A percentile compares a stretch with the other conserved stretches of the same genome.
phyloP scores from a whole-genome alignment of 495 filamentous ascomycete genomes.

The Aspergillus biplanus region DNA sequence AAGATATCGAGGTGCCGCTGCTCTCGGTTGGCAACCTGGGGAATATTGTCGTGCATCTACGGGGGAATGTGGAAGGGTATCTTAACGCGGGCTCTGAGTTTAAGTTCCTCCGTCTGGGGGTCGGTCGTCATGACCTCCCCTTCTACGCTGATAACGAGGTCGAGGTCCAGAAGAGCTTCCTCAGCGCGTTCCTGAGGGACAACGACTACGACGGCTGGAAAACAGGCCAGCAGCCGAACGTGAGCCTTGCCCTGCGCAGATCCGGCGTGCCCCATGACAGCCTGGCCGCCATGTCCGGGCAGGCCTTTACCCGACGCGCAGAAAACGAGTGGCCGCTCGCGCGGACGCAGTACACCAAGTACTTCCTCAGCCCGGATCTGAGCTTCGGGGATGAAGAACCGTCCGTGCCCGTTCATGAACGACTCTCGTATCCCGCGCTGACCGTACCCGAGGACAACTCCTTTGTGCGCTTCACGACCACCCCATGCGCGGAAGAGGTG shows the following conservation, averaged over 20 bases:
- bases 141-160: conserved; percentile 66
- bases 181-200: conserved; percentile 63
- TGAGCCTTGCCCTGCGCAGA: conserved; percentile 54
- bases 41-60: conserved; percentile 60
- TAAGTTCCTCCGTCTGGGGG: conserved; percentile 65
- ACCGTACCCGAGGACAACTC: neutral
- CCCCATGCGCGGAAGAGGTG: conserved; percentile 51
- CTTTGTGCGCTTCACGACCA: conserved; percentile 48
- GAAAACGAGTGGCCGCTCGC: conserved; percentile 63
- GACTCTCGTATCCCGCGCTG: neutral
- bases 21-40: conserved; percentile 67
- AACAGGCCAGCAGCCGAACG: conserved; percentile 43
- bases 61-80: conserved; percentile 67
- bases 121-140: conserved; percentile 64
- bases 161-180: conserved; percentile 59
- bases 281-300: conserved; percentile 50
- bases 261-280: conserved; percentile 58
- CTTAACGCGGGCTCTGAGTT: conserved; percentile 56
- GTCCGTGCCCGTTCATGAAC: conserved; percentile 30
- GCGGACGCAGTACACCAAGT: conserved; percentile 54
- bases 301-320: conserved; percentile 41
- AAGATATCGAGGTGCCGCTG: conserved; percentile 62
- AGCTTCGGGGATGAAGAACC: neutral
- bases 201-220: conserved; percentile 59
- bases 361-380: conserved; percentile 40